phyloP scores from a whole-genome alignment of 2,329 filamentous ascomycete genomes.

The Ophiostoma australiae region DNA sequence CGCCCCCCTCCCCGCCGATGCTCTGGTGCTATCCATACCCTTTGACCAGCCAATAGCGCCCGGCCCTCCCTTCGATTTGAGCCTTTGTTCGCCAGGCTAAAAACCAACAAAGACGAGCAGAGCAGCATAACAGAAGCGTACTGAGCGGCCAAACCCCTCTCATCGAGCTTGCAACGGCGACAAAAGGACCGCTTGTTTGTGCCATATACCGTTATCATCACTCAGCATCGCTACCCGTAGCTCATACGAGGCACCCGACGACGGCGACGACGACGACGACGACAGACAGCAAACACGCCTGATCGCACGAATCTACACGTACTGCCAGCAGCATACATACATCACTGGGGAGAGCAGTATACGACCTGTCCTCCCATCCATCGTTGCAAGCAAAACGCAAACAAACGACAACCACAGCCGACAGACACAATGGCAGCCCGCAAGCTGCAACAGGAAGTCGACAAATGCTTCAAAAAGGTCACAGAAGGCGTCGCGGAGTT shows the following conservation, averaged over 20 bases:
- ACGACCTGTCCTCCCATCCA: not conserved
- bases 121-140: not conserved
- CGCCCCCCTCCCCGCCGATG: slow-evolving; percentile 7
- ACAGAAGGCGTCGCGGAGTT: slow-evolving; percentile 87
- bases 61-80: slow-evolving; percentile 4
- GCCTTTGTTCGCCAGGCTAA: slow-evolving; percentile 10
- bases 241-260: not conserved
- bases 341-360: not conserved
- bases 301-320: not conserved
- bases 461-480: slow-evolving; percentile 99
- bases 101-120: not conserved
- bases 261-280: not conserved
- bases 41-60: slow-evolving; percentile 12
- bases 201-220: not conserved
- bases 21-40: not conserved
- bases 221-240: not conserved
- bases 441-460: slow-evolving; percentile 96
- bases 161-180: not conserved
- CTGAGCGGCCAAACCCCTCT: not conserved
- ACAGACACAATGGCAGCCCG: slow-evolving; percentile 72
- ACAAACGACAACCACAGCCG: not conserved
- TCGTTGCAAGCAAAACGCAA: not conserved
- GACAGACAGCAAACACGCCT: not conserved
- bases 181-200: not conserved
- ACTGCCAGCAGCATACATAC: not conserved